Evolutionary conservation across 176 grass and related monocot genomes (phyloP), one percentile per base, ranked within the genome.

Genomic region (Aegilops tauschii): DNA sequence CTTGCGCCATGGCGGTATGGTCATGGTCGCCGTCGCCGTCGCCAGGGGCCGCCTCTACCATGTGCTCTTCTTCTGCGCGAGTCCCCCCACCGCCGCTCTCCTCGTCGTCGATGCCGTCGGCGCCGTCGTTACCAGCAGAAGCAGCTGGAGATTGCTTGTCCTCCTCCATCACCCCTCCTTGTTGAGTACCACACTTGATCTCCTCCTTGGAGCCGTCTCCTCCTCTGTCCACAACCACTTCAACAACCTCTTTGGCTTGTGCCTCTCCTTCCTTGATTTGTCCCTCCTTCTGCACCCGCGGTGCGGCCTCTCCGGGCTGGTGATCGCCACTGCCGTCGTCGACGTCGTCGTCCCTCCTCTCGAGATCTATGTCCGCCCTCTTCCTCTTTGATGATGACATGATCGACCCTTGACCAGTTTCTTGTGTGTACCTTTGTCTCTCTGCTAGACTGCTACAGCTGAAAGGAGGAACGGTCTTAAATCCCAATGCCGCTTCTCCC

Each of bases 311-410:
- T 47, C 65, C 50, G 65, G 12, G 29, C 65, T 52, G 35, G 44
- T 18, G 10, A 68, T 84, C 21, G 28, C 81, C 64, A 2, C 58
- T 14, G 29, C 56, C 16, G 3, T 5, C 32, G 65, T 76, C 79
- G 5, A 67, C 82, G n/a, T 76, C 79, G 7, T 72, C 82, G n/a
- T 87, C 91, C 64, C 28, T 77, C 12, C 54, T 87, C 76, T 73
- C 88, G 79, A 99, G 94, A 94, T 94, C 92, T 88, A 91, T 88
- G 16, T 69, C 90, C 72, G 80, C 75, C 72, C 70, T 93, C 87
- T 91, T 92, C 88, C 86, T 96, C 86, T 89, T 98, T 77, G 83
- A 88, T 76, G 91, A 91, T 79, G 91, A 91, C 86, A 94, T 93
- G 81, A 77, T 77, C 47, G 9, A 56, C 18, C 90, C 67, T 80